These are phyloP conservation scores for Solidago caesia DNA, from an alignment of 129 eudicot genomes.

Conservation along the genomic window DNA sequence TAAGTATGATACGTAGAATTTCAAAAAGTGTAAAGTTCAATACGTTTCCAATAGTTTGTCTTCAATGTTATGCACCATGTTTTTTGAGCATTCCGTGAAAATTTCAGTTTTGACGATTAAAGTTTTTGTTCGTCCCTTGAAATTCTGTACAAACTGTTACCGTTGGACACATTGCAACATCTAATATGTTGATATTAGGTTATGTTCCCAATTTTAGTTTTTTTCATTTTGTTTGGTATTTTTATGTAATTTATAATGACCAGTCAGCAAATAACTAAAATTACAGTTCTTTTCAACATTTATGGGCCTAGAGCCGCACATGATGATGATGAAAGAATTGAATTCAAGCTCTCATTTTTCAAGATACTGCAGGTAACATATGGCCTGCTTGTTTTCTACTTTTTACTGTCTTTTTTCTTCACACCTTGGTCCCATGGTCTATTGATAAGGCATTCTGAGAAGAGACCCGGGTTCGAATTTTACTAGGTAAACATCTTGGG, in stretches of 20 bases:
- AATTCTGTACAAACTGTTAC: slow-evolving; percentile 5
- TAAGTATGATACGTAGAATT: too few species aligned
- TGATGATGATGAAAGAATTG: slow-evolving; percentile 78
- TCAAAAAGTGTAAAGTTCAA: too few species aligned
- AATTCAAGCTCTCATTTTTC: slow-evolving; percentile 73
- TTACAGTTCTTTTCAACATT: slow-evolving; percentile 88
- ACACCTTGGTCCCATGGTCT: too few species aligned
- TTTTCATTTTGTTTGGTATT: slow-evolving; percentile 2
- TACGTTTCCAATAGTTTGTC: too few species aligned
- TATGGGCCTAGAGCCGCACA: slow-evolving; percentile 89
- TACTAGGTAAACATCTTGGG: too few species aligned
- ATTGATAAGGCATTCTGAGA: too few species aligned
- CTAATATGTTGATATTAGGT: neutral
- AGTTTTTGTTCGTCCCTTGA: neutral
- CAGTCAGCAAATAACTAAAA: neutral
- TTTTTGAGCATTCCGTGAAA: neutral
- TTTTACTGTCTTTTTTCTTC: neutral
- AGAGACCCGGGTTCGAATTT: too few species aligned
- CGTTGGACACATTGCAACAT: neutral
- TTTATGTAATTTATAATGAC: slow-evolving; percentile 6
- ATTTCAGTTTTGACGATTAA: neutral
- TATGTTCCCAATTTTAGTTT: neutral
- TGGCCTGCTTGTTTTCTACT: neutral
- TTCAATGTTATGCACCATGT: neutral
- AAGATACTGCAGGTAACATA: slow-evolving; percentile 67